Conservation (phyloP, 257 asterid species). For the Pogostemon cablin region DNA sequence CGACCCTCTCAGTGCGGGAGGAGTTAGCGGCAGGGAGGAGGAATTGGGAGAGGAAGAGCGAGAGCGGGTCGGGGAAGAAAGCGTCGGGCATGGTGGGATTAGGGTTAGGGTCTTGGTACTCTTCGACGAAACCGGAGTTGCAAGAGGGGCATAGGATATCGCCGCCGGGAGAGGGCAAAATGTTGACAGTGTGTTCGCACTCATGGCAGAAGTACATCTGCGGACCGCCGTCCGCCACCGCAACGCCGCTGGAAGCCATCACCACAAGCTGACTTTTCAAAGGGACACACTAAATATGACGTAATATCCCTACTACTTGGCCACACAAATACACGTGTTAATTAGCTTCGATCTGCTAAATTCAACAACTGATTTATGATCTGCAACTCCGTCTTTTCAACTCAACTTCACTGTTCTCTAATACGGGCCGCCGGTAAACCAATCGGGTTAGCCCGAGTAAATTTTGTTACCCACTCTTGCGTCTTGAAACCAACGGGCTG, state of each 20-base stretch:
- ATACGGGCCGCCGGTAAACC: too few species aligned
- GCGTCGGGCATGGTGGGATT: constrained; percentile 35
- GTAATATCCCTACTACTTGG: neutral
- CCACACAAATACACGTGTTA: neutral
- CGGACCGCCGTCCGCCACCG: constrained; percentile 59
- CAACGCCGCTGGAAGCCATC: constrained; percentile 69
- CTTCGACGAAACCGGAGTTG: constrained; percentile 70
- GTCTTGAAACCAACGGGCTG: too few species aligned
- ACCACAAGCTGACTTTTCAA: neutral
- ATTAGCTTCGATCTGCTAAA: too few species aligned
- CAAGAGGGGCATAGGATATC: constrained; percentile 73
- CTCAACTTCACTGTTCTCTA: too few species aligned
- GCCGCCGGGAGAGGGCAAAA: constrained; percentile 48
- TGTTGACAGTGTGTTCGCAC: constrained; percentile 62
- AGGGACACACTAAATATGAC: neutral
- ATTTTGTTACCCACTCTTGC: too few species aligned
- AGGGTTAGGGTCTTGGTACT: constrained; percentile 52
- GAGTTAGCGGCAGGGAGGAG: constrained; percentile 34
- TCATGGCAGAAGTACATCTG: constrained; percentile 77
- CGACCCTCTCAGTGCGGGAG: constrained; percentile 28
- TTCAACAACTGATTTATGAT: too few species aligned
- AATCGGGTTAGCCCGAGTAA: too few species aligned
- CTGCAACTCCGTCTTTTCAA: too few species aligned
- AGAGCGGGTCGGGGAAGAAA: constrained; percentile 42
- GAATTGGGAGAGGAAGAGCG: constrained; percentile 44